Evolutionary conservation across 106 monocot species (phyloP).

Genomic region (Ottelia alismoides): DNA sequence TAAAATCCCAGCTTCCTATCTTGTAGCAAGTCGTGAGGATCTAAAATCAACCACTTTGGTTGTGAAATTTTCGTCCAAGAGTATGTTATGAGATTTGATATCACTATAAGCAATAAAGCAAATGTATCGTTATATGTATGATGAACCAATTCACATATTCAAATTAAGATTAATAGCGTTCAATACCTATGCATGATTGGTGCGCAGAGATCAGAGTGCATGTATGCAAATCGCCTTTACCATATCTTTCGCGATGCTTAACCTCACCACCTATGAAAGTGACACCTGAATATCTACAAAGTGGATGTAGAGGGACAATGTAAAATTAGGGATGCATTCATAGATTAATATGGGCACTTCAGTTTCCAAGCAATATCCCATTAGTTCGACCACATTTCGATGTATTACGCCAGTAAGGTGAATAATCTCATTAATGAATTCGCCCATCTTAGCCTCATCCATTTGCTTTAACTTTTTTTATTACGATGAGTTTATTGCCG

Average conservation of each 20-base stretch:
- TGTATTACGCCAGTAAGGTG: conserved; percentile 9
- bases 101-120: conserved; percentile 27
- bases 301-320: conserved; percentile 6
- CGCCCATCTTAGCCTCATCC: conserved; percentile 1
- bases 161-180: conserved; percentile 24
- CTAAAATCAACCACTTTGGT: too few species aligned
- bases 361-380: conserved; percentile 10
- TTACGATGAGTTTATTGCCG: neutral
- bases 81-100: conserved; percentile 32
- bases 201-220: conserved; percentile 8
- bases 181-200: conserved; percentile 19
- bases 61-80: too few species aligned
- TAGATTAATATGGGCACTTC: conserved; percentile 10
- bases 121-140: too few species aligned
- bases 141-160: conserved; percentile 25
- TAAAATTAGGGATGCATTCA: conserved; percentile 7
- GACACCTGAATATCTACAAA: too few species aligned
- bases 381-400: conserved; percentile 8
- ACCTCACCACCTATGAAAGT: too few species aligned
- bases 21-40: conserved; percentile 13
- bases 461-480: conserved; percentile 8
- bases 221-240: too few species aligned
- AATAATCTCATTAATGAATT: conserved; percentile 11
- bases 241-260: too few species aligned
- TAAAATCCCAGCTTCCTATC: conserved; percentile 4